Percentiles rank a stretch among this genome's conserved stretches.
Evolutionary conservation across 805 yeast genomes (phyloP).

Genomic region (Kuraishia borneana): DNA sequence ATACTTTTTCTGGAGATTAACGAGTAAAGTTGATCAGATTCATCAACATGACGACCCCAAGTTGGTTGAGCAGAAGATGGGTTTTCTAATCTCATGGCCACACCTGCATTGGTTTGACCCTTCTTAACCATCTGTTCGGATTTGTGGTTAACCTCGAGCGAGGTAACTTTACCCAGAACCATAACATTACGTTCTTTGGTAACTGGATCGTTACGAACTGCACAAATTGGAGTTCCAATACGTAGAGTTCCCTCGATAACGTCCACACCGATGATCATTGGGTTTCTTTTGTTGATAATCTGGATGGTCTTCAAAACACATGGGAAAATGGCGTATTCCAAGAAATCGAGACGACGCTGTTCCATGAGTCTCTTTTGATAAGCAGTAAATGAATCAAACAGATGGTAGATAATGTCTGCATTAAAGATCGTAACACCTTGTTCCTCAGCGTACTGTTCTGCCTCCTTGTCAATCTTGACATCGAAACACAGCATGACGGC

Average conservation of each 20-base stretch:
- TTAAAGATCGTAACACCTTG: conserved; percentile 86
- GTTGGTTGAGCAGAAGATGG: conserved; percentile 90
- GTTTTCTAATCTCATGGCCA: conserved; percentile 93
- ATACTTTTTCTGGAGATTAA: conserved; percentile 80
- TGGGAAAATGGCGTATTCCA: conserved; percentile 88
- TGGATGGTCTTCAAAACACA: conserved; percentile 90
- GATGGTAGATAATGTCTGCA: conserved; percentile 93
- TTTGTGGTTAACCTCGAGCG: conserved; percentile 95
- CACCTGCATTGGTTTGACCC: conserved; percentile 97
- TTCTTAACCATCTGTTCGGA: conserved; percentile 70
- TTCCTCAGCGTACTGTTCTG: conserved; percentile 95
- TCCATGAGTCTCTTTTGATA: conserved; percentile 85
- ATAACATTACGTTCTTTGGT: conserved; percentile 64
- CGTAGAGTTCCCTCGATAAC: conserved; percentile 84
- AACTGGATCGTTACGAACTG: conserved; percentile 79
- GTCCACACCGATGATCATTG: conserved; percentile 99
- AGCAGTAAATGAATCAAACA: conserved; percentile 89
- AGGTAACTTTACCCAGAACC: conserved; percentile 77
- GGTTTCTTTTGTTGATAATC: conserved; percentile 96
- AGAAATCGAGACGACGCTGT: conserved; percentile 78
- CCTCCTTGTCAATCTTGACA: conserved; percentile 94
- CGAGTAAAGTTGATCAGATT: conserved; percentile 83
- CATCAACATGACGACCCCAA: conserved; percentile 99
- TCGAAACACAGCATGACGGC: conserved; percentile 99
- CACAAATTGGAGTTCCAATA: conserved; percentile 91